phyloP scores from a whole-genome alignment of 2,329 filamentous ascomycete genomes.

The Talaromyces piceae region DNA sequence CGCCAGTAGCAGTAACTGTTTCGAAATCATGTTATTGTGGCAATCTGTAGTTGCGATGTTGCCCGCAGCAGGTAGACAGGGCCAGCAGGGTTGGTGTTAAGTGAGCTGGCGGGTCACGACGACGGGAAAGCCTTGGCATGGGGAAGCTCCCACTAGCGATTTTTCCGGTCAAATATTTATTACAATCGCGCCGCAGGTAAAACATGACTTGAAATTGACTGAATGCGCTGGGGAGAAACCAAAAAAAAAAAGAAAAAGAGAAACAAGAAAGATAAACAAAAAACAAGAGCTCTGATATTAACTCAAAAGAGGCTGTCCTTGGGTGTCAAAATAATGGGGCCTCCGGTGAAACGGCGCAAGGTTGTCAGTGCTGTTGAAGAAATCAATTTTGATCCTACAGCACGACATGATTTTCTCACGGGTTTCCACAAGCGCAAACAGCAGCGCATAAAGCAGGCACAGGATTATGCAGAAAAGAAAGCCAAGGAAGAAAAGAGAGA shows the following conservation, averaged over 20 bases:
- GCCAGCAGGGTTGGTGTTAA: slow-evolving; percentile 9
- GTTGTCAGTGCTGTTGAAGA: slow-evolving; percentile 58
- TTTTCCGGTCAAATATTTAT: slow-evolving; percentile 8
- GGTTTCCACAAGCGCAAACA: slow-evolving; percentile 96
- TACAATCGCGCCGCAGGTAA: not conserved
- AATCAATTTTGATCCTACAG: slow-evolving; percentile 73
- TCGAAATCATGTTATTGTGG: slow-evolving; percentile 33
- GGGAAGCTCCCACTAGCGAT: slow-evolving; percentile 15
- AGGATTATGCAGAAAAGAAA: slow-evolving; percentile 69
- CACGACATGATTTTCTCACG: slow-evolving; percentile 79
- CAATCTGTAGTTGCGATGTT: slow-evolving; percentile 9
- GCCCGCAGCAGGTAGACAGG: not conserved
- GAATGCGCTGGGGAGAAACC: too few species aligned
- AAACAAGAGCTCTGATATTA: too few species aligned
- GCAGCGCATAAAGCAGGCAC: slow-evolving; percentile 74
- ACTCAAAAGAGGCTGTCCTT: not conserved
- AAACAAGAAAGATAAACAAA: too few species aligned
- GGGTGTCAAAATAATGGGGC: not conserved
- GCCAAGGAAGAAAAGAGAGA: slow-evolving; percentile 69
- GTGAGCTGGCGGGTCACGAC: slow-evolving; percentile 12
- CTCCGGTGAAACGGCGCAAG: slow-evolving; percentile 56
- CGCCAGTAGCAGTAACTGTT: slow-evolving; percentile 39
- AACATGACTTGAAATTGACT: too few species aligned
- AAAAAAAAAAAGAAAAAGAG: too few species aligned
- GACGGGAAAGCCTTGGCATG: slow-evolving; percentile 14